These are phyloP conservation scores for Penicillium cinerascens DNA, from an alignment of 495 filamentous ascomycete species.

Conservation along the genomic window DNA sequence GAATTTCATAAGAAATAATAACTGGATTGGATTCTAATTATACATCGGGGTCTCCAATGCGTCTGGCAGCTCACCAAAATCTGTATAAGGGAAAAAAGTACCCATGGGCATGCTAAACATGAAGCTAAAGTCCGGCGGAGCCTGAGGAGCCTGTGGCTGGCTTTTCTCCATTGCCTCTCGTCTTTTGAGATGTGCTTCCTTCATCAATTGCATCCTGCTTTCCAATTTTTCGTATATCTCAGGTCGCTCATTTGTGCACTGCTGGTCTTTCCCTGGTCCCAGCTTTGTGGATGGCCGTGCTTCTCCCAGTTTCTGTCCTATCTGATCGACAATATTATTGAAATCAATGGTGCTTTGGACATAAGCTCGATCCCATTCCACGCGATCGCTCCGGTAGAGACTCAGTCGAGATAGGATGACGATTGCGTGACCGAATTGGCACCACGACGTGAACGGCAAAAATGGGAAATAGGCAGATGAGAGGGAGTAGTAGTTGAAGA, in stretches of 20 bases:
- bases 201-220: slow-evolving; percentile 9
- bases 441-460: slow-evolving; percentile 25
- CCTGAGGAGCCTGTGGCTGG: background rate
- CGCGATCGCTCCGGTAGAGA: slow-evolving; percentile 21
- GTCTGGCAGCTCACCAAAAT: slow-evolving; percentile 1
- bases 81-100: slow-evolving; percentile 11
- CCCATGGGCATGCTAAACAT: slow-evolving; percentile 14
- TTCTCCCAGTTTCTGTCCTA: slow-evolving; percentile 11
- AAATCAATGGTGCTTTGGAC: slow-evolving; percentile 16
- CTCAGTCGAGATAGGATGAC: slow-evolving; percentile 30
- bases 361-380: slow-evolving; percentile 21
- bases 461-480: slow-evolving; percentile 10
- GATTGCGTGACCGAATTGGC: slow-evolving; percentile 23
- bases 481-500: slow-evolving; percentile 23
- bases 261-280: background rate
- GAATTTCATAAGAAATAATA: background rate
- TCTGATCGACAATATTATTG: slow-evolving; percentile 1
- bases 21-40: background rate
- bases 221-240: slow-evolving; percentile 11
- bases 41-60: background rate
- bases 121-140: slow-evolving; percentile 9
- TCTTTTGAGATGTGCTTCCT: slow-evolving; percentile 14
- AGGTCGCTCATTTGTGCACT: background rate
- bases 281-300: background rate
- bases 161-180: slow-evolving; percentile 6